A percentile compares a stretch with the other conserved stretches of the same genome.
Evolutionary conservation across 2,329 filamentous ascomycete species (phyloP).

Genomic region (Colletotrichum spaethianum): DNA sequence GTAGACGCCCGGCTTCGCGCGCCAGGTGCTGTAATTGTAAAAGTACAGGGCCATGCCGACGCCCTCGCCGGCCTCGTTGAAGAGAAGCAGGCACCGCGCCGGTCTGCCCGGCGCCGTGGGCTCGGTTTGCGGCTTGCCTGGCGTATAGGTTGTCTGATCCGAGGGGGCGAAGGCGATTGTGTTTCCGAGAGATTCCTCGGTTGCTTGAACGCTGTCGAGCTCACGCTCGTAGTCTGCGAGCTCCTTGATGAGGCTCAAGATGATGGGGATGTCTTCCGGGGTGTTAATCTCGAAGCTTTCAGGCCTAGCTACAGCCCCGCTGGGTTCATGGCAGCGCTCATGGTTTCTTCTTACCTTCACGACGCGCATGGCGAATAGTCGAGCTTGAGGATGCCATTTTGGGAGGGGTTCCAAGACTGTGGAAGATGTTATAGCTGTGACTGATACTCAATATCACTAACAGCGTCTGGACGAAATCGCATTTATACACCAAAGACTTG

Average conservation of each 20-base stretch:
- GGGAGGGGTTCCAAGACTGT: not conserved
- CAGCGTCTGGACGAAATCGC: not conserved
- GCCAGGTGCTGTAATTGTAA: conserved; percentile 97
- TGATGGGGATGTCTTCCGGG: conserved; percentile 80
- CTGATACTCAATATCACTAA: no score
- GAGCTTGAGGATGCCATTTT: conserved; percentile 51
- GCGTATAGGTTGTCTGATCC: conserved; percentile 53
- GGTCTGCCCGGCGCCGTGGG: conserved; percentile 71
- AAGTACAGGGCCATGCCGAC: conserved; percentile 93
- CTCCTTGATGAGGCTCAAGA: conserved; percentile 85
- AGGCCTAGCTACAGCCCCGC: not conserved
- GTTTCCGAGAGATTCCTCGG: conserved; percentile 76
- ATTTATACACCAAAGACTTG: conserved; percentile 5
- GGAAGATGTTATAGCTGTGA: not conserved
- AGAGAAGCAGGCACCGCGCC: conserved; percentile 82
- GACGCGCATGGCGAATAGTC: conserved; percentile 70
- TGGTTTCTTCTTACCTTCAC: conserved; percentile 63
- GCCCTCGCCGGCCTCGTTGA: conserved; percentile 60
- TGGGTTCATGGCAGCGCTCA: not conserved
- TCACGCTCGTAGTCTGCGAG: conserved; percentile 92
- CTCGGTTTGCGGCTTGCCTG: conserved; percentile 60
- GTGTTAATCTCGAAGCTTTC: conserved; percentile 8
- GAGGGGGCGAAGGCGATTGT: conserved; percentile 84
- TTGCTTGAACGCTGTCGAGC: conserved; percentile 81
- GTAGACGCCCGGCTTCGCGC: conserved; percentile 88